Evolutionary conservation across 169 alveolate genomes (phyloP).

Genomic region (Plasmodium ovale): DNA sequence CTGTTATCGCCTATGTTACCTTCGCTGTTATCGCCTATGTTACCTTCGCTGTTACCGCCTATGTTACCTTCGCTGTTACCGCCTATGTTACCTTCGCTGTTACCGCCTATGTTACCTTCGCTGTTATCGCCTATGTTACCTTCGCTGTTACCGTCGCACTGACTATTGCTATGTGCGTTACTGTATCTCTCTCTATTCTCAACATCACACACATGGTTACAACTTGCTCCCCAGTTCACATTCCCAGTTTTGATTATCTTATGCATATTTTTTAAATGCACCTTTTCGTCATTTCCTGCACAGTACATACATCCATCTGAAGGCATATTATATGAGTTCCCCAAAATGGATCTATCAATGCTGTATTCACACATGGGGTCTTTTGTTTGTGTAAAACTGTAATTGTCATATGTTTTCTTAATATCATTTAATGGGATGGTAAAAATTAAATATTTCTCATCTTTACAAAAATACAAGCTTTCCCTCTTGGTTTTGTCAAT

Average conservation of each 20-base stretch:
- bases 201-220: not conserved
- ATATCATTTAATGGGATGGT: constrained; percentile 22
- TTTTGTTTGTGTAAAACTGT: not conserved
- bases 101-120: no score
- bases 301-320: not conserved
- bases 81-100: not conserved
- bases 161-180: no score
- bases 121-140: no score
- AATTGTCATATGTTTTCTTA: not conserved
- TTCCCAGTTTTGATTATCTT: not conserved
- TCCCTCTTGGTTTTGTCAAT: constrained; percentile 45
- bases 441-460: constrained; percentile 34
- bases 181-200: no score
- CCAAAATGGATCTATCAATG: not conserved
- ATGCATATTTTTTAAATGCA: not conserved
- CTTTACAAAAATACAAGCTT: constrained; percentile 33
- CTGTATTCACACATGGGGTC: constrained; percentile 16
- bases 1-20: not conserved
- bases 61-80: not conserved
- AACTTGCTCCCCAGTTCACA: not conserved
- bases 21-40: not conserved
- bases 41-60: not conserved
- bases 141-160: no score
- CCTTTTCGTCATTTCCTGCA: not conserved
- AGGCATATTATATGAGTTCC: not conserved